Conservation (phyloP, 139 green algal species). For the Chlamydomonas incerta region DNA sequence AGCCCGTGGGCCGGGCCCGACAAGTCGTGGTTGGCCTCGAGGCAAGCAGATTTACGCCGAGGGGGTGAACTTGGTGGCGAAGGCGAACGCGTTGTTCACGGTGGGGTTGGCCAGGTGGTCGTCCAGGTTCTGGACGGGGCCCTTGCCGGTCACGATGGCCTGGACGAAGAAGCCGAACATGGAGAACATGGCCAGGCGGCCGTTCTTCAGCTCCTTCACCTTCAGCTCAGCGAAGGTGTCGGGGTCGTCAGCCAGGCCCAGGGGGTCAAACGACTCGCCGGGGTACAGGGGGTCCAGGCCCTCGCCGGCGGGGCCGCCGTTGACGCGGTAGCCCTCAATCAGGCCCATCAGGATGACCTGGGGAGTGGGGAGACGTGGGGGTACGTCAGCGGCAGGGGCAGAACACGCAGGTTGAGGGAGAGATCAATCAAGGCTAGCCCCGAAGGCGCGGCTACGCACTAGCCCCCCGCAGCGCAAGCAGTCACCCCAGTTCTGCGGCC, state of each 20-base stretch:
- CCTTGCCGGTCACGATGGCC: constrained; percentile 58
- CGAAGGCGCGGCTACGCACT: too few species aligned
- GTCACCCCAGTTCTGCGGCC: too few species aligned
- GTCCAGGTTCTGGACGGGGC: constrained; percentile 67
- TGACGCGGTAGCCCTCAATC: constrained; percentile 87
- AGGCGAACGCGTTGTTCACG: constrained; percentile 74
- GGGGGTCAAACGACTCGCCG: constrained; percentile 78
- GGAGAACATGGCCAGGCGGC: constrained; percentile 85
- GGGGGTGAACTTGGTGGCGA: constrained; percentile 71
- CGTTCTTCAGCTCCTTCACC: constrained; percentile 92
- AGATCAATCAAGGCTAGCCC: too few species aligned
- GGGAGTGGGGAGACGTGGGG: background rate
- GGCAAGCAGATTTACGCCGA: constrained; percentile 23
- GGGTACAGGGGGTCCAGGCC: constrained; percentile 82
- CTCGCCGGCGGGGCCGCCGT: constrained; percentile 77
- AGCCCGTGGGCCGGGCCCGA: too few species aligned
- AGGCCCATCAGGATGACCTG: constrained; percentile 88
- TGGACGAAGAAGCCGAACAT: constrained; percentile 86
- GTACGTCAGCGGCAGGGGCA: too few species aligned
- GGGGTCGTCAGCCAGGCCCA: constrained; percentile 96
- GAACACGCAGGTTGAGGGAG: too few species aligned
- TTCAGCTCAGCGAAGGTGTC: constrained; percentile 87
- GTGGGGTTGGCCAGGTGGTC: constrained; percentile 82
- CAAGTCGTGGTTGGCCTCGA: too few species aligned
- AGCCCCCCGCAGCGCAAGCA: too few species aligned